phyloP scores from a whole-genome alignment of 257 asterid genomes.

The Petunia secreta region DNA sequence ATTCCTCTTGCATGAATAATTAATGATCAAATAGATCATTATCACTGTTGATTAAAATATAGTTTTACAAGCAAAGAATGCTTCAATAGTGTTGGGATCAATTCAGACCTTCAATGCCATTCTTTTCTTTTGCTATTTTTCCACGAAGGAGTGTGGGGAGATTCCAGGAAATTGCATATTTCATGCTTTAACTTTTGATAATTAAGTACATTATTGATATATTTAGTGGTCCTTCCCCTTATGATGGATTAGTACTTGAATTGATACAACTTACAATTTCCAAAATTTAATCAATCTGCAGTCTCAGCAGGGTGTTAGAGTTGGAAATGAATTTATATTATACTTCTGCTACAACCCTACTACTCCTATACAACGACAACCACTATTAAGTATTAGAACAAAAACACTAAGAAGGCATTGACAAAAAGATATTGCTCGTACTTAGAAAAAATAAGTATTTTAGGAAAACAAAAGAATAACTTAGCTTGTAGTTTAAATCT shows the following conservation, averaged over 20 bases:
- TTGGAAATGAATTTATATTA: not conserved
- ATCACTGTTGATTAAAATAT: conserved; percentile 16
- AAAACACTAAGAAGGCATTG: not conserved
- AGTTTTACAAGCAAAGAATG: not conserved
- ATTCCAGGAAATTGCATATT: not conserved
- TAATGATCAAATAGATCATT: not conserved
- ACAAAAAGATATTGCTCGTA: not conserved
- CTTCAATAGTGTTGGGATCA: not conserved
- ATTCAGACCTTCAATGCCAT: not conserved
- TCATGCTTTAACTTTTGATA: not conserved
- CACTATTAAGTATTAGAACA: not conserved
- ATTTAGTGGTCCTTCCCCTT: conserved; percentile 15
- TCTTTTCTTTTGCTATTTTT: not conserved
- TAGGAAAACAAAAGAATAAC: not conserved
- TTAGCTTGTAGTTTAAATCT: not conserved
- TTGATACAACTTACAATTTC: not conserved
- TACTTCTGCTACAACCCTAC: not conserved
- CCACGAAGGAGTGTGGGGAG: not conserved
- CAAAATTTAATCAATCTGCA: not conserved
- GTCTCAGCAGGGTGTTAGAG: not conserved
- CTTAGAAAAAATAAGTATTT: not conserved
- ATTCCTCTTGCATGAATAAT: not conserved
- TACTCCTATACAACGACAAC: not conserved
- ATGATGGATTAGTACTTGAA: not conserved
- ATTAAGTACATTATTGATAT: not conserved